phyloP scores from a whole-genome alignment of 1,284 basidiomycete species.

The Papiliotrema terrestris region DNA sequence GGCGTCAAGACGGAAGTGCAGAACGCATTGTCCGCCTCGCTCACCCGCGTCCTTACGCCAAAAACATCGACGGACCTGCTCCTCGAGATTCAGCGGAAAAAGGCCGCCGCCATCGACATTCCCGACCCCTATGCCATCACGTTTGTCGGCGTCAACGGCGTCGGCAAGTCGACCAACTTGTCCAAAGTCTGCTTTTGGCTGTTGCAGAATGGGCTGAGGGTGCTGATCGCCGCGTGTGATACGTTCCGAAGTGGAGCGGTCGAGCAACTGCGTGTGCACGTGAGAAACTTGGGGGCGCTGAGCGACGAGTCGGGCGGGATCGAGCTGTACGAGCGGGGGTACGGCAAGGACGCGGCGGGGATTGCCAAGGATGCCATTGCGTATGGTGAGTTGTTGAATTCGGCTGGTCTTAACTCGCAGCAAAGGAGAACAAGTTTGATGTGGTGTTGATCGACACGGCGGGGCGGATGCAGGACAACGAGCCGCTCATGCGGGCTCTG shows the following conservation, averaged over 20 bases:
- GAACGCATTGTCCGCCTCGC: conserved; percentile 73
- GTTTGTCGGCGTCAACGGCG: conserved; percentile 99
- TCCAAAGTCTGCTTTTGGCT: conserved; percentile 99
- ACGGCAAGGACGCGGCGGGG: conserved; percentile 96
- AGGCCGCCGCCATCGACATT: conserved; percentile 59
- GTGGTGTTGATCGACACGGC: conserved; percentile 95
- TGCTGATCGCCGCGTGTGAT: conserved; percentile 97
- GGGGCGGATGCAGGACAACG: conserved; percentile 98
- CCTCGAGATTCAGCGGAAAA: conserved; percentile 59
- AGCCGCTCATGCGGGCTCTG: conserved; percentile 97
- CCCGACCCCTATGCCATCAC: conserved; percentile 87
- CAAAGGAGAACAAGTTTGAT: conserved; percentile 80
- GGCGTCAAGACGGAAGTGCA: conserved; percentile 83
- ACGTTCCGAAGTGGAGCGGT: conserved; percentile 98
- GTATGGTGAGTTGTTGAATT: conserved; percentile 59
- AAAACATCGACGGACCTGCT: conserved; percentile 95
- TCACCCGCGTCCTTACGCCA: conserved; percentile 92
- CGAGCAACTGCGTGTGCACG: conserved; percentile 95
- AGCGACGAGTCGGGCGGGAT: conserved; percentile 56
- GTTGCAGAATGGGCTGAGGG: conserved; percentile 86
- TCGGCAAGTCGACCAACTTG: conserved; percentile 97
- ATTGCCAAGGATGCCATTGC: conserved; percentile 93
- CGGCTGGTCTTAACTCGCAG: conserved; percentile 49
- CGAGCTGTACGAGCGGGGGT: conserved; percentile 93
- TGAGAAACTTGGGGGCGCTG: conserved; percentile 87